A percentile compares a stretch with the other conserved stretches of the same genome.
phyloP scores from a whole-genome alignment of 345 rosid species.

The Brassica juncea region DNA sequence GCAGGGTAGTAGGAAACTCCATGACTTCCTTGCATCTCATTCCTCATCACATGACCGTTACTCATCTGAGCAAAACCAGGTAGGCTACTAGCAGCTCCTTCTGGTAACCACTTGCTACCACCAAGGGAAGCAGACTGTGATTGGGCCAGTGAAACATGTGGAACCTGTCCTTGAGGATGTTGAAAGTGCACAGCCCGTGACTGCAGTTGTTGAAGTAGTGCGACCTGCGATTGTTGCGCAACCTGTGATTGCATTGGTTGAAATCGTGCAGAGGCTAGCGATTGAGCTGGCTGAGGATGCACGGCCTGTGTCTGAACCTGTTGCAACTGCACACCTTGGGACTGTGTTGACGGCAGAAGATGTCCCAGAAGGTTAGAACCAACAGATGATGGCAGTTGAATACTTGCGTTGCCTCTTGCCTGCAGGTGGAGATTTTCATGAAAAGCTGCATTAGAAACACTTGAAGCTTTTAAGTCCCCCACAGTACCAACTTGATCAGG shows the following conservation, averaged over 20 bases:
- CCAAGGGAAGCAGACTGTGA: conserved; percentile 27
- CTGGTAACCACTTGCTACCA: conserved; percentile 55
- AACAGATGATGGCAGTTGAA: conserved; percentile 46
- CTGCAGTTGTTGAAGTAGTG: conserved; percentile 43
- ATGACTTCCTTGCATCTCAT: conserved; percentile 54
- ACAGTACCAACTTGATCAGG: conserved; percentile 44
- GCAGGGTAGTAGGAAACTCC: conserved; percentile 43
- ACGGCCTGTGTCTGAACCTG: conserved; percentile 35
- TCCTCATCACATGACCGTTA: conserved; percentile 55
- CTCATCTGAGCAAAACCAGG: conserved; percentile 54
- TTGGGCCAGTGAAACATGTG: conserved; percentile 28
- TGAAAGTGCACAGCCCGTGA: conserved; percentile 50
- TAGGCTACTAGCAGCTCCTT: conserved; percentile 63
- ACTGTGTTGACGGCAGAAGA: conserved; percentile 31
- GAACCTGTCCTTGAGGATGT: conserved; percentile 37
- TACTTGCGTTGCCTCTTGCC: conserved; percentile 44
- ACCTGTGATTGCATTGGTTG: conserved; percentile 37
- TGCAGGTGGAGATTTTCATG: conserved; percentile 48
- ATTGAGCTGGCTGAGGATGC: conserved; percentile 33
- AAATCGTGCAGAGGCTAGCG: conserved; percentile 27
- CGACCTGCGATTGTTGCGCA: conserved; percentile 41
- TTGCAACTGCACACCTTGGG: conserved; percentile 37
- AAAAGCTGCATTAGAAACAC: conserved; percentile 45
- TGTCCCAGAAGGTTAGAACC: conserved; percentile 36
- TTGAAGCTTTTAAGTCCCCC: conserved; percentile 45